Base-by-base conservation (phyloP, 345 rosid species). In the Zanthoxylum bungeanum region DNA sequence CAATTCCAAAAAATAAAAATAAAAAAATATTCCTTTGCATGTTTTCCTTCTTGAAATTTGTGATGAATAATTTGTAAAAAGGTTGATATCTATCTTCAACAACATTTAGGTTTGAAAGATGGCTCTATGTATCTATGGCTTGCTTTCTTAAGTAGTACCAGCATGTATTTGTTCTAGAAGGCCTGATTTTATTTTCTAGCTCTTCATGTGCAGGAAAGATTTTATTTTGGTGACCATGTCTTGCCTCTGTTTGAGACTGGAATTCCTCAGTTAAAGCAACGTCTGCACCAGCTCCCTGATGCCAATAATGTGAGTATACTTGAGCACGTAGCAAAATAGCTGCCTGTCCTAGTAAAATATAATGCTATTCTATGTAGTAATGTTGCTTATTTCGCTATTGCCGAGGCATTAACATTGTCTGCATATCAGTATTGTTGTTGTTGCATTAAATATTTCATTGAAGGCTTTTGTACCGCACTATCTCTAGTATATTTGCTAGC, bases 171-270 rank as follows among this genome's bases (percentile, higher is more conserved):
- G 9, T 25, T 19, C 24, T n/a, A 21, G 9, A 62, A 42, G 52
- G 3, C 52, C 53, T 37, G 27, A 40, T 39, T 64, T 60, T 39
- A 50, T 25, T 6, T 71, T 31, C 37, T 37, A 30, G 66, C 37
- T 74, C 59, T 58, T 55, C 50, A 51, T 58, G 19, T 79, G 78
- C 83, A 92, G 99, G 99, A 95, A 84, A 85, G 99, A 73, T 95
- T 95, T 83, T 92, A 95, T 77, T 95, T 95, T 72, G 96, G 93
- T 42, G 99, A 95, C 73, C 87, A 91, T 55, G 99, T 95, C 73
- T 85, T 95, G 88, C 99, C 99, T 53, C 82, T 95, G 71, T 95
- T 95, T 77, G 99, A 91, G 76, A 95, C 97, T 47, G 99, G 99
- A 46, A 95, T 92, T 75, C 99, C 98, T 44, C 81, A 92, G 80